These are phyloP conservation scores for Coemansia interrupta DNA, from an alignment of 192 early-diverging fungal species.

Conservation along the genomic window DNA sequence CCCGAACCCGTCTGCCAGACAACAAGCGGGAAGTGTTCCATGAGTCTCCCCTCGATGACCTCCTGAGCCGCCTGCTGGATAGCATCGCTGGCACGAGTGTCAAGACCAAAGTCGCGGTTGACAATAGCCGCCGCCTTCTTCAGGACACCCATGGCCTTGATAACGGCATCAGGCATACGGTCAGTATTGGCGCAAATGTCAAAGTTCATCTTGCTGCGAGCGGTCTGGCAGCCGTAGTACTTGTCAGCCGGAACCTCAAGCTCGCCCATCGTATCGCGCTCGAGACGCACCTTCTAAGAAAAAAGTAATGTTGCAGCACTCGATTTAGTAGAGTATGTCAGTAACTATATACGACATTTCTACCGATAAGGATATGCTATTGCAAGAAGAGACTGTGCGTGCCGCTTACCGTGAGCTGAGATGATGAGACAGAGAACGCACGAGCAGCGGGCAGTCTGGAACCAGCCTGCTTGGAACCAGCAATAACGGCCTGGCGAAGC, in stretches of 20 bases:
- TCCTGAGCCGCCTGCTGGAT: slow-evolving; percentile 88
- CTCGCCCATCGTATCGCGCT: slow-evolving; percentile 91
- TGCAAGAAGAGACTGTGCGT: slow-evolving; percentile 7
- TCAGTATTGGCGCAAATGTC: slow-evolving; percentile 91
- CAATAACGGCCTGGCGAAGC: slow-evolving; percentile 41
- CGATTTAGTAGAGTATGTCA: neutral
- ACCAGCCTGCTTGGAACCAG: slow-evolving; percentile 22
- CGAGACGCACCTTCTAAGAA: slow-evolving; percentile 57
- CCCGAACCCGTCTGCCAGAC: slow-evolving; percentile 99
- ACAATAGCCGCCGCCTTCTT: slow-evolving; percentile 94
- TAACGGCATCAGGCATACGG: slow-evolving; percentile 92
- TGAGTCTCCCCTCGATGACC: slow-evolving; percentile 87
- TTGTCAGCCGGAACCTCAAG: slow-evolving; percentile 91
- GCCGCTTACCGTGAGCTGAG: slow-evolving; percentile 42
- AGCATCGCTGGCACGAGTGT: slow-evolving; percentile 75
- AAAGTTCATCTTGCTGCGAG: slow-evolving; percentile 95
- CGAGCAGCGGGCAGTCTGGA: slow-evolving; percentile 30
- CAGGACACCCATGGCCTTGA: slow-evolving; percentile 91
- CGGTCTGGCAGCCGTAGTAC: slow-evolving; percentile 98
- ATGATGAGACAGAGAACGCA: slow-evolving; percentile 42
- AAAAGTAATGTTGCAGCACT: neutral
- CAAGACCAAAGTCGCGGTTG: slow-evolving; percentile 88
- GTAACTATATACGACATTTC: neutral
- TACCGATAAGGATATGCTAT: slow-evolving; percentile 4
- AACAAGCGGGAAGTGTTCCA: slow-evolving; percentile 97